Evolutionary conservation across 1,284 basidiomycete species (phyloP).

Genomic region (Heterobasidion irregulare): DNA sequence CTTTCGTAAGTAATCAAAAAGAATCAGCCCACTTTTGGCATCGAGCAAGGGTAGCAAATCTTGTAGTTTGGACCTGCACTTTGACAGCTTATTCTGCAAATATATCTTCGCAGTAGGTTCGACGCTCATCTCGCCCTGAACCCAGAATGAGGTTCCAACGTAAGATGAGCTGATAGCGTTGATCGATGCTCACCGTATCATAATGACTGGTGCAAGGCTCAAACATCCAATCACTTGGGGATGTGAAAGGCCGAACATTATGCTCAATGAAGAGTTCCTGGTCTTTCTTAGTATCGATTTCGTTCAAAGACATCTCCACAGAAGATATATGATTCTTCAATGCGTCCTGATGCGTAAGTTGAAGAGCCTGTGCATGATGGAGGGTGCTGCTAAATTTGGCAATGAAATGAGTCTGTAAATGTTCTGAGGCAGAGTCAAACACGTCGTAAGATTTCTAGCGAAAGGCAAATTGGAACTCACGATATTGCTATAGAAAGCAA

Average conservation of each 20-base stretch:
- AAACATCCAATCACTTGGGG: constrained; percentile 61
- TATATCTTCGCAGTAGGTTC: constrained; percentile 66
- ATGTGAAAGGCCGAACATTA: constrained; percentile 56
- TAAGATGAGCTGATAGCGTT: neutral
- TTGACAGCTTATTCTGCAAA: constrained; percentile 68
- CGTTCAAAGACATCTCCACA: constrained; percentile 37
- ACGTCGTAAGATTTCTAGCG: constrained; percentile 4
- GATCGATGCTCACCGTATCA: constrained; percentile 47
- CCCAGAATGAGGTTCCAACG: no score
- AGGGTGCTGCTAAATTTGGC: constrained; percentile 44
- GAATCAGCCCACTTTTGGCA: constrained; percentile 44
- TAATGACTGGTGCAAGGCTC: constrained; percentile 71
- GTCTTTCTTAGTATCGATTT: constrained; percentile 49
- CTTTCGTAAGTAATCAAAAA: constrained; percentile 1
- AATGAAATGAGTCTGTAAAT: constrained; percentile 55
- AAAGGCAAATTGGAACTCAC: constrained; percentile 29
- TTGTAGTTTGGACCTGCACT: constrained; percentile 45
- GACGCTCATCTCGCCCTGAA: constrained; percentile 50
- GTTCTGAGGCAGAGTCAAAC: constrained; percentile 33
- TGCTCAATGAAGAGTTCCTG: constrained; percentile 65
- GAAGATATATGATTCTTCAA: constrained; percentile 39
- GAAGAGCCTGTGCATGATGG: constrained; percentile 47
- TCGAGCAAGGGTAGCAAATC: constrained; percentile 52
- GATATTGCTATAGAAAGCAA: constrained; percentile 44
- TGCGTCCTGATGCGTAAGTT: constrained; percentile 47